A percentile compares a stretch with the other conserved stretches of the same genome.
phyloP scores from a whole-genome alignment of 2,329 filamentous ascomycete genomes.

The Neodidymelliopsis sp. region DNA sequence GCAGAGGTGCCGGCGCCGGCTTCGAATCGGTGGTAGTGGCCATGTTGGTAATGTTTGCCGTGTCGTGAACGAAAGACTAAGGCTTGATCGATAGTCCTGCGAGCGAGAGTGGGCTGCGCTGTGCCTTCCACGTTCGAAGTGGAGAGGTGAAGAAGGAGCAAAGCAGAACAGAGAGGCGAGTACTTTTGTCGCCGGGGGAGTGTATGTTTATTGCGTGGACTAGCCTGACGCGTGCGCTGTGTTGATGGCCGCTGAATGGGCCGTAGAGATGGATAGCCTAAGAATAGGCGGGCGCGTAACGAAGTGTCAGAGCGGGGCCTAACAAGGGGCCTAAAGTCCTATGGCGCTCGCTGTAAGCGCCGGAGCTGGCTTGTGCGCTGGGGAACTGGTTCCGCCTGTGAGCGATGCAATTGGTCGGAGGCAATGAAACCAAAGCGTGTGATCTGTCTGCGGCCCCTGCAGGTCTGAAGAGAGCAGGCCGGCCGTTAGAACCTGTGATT shows the following conservation, averaged over 20 bases:
- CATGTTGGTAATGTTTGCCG: constrained; percentile 40
- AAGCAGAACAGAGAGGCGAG: constrained; percentile 33
- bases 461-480: constrained; percentile 33
- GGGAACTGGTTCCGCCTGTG: constrained; percentile 18
- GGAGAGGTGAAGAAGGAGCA: constrained; percentile 34
- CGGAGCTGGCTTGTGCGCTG: constrained; percentile 32
- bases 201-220: constrained; percentile 44
- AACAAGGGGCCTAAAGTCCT: constrained; percentile 25
- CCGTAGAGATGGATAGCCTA: constrained; percentile 31
- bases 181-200: constrained; percentile 34
- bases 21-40: constrained; percentile 52
- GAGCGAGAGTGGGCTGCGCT: constrained; percentile 35
- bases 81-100: constrained; percentile 28
- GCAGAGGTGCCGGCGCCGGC: constrained; percentile 37
- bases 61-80: constrained; percentile 43
- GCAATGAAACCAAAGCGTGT: constrained; percentile 45
- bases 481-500: constrained; percentile 35
- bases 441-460: constrained; percentile 48
- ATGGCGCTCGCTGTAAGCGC: constrained; percentile 38
- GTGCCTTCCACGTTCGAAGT: constrained; percentile 38
- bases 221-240: constrained; percentile 39
- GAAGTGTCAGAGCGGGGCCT: constrained; percentile 28
- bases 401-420: constrained; percentile 28
- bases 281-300: constrained; percentile 31
- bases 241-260: constrained; percentile 44